Evolutionary conservation across 2,329 filamentous ascomycete species (phyloP).

Genomic region (Sporothrix phasma): DNA sequence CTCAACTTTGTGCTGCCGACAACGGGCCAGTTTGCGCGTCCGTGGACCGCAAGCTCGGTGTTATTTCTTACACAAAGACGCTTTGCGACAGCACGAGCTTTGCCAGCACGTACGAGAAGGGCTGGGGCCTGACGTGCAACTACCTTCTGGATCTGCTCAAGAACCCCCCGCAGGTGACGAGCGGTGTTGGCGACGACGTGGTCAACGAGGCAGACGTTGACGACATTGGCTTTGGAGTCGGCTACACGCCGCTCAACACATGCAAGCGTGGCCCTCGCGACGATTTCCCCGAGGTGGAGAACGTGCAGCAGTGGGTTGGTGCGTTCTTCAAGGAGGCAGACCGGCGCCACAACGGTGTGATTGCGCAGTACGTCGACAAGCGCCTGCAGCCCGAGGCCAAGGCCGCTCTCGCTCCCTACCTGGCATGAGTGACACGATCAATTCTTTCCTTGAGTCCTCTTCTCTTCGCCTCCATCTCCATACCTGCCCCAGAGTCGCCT

Average conservation of each 20-base stretch:
- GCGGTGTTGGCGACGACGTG: constrained; percentile 59
- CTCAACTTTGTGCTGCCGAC: constrained; percentile 76
- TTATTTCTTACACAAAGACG: constrained; percentile 87
- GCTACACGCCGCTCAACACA: constrained; percentile 88
- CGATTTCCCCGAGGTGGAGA: constrained; percentile 74
- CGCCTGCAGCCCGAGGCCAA: constrained; percentile 56
- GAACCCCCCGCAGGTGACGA: constrained; percentile 64
- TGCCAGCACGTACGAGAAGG: constrained; percentile 70
- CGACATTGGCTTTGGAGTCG: constrained; percentile 87
- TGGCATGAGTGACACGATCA: constrained; percentile 26
- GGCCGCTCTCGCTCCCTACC: constrained; percentile 41
- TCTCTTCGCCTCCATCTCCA: neutral
- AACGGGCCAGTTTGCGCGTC: constrained; percentile 78
- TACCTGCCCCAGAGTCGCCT: no score
- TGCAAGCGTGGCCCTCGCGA: constrained; percentile 67
- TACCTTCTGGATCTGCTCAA: constrained; percentile 81
- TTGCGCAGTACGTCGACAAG: constrained; percentile 62
- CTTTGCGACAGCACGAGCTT: constrained; percentile 80
- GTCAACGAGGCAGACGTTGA: constrained; percentile 86
- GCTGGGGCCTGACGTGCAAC: constrained; percentile 85
- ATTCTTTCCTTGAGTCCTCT: neutral
- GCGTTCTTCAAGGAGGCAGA: constrained; percentile 71
- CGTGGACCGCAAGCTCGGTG: constrained; percentile 89
- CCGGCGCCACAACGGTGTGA: constrained; percentile 56
- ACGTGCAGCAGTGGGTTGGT: constrained; percentile 77